Conservation (phyloP, 2,329 filamentous ascomycete species). For the Leptographium radiaticola region DNA sequence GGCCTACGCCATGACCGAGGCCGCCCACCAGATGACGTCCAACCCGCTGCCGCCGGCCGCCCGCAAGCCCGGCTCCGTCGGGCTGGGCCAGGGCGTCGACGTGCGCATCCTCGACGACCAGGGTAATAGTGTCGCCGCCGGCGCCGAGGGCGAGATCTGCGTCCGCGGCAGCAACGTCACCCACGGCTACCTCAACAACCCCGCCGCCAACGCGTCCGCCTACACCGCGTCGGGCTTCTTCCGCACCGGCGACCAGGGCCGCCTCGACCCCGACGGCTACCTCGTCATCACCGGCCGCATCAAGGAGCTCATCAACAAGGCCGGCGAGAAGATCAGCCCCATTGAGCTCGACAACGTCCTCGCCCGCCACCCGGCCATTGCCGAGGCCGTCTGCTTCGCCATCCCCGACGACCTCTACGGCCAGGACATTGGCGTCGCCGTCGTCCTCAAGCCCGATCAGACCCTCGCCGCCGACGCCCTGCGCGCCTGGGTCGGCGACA, state of each 20-base stretch:
- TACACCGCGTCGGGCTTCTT: conserved; percentile 72
- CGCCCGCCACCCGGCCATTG: conserved; percentile 56
- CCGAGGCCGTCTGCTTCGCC: conserved; percentile 73
- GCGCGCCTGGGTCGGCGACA: conserved; percentile 54
- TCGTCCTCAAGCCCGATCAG: conserved; percentile 57
- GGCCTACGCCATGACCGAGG: conserved; percentile 89
- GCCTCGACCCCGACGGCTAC: conserved; percentile 67
- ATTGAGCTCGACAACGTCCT: conserved; percentile 80
- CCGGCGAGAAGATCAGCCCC: conserved; percentile 78
- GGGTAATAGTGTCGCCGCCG: too few relatives aligned
- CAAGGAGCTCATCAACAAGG: conserved; percentile 87
- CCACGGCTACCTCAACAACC: conserved; percentile 74
- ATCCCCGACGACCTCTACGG: conserved; percentile 73
- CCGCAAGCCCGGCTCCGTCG: conserved; percentile 71
- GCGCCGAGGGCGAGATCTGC: conserved; percentile 68
- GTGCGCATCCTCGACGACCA: conserved; percentile 65
- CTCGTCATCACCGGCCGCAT: conserved; percentile 81
- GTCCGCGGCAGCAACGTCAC: conserved; percentile 75
- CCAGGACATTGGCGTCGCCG: conserved; percentile 65
- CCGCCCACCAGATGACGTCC: conserved; percentile 73
- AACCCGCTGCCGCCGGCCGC: conserved; percentile 58
- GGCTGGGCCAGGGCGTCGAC: conserved; percentile 72
- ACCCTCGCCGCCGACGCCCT: conserved; percentile 45
- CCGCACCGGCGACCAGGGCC: conserved; percentile 78
- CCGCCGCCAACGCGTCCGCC: conserved; percentile 57